A percentile compares a stretch with the other conserved stretches of the same genome.
Evolutionary conservation across 164 flowering plant species (phyloP).

Genomic region (Dillenia turbinata): DNA sequence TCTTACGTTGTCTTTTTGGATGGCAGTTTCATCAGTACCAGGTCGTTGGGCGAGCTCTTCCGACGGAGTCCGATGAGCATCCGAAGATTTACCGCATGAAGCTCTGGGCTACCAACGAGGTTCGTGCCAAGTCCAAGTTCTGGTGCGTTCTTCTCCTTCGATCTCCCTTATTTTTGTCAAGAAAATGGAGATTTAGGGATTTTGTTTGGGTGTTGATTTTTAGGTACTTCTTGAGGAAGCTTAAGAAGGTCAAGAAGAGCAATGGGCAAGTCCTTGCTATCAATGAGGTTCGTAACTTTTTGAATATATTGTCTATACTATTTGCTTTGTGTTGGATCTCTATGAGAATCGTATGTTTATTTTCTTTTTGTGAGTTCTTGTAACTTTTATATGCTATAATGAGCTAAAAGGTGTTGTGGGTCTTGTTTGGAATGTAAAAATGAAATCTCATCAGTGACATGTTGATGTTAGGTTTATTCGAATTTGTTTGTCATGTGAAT

Average conservation of each 20-base stretch:
- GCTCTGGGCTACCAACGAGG: constrained; percentile 86
- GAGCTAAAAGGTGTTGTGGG: too few species aligned
- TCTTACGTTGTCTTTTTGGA: background rate
- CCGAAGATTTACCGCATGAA: constrained; percentile 95
- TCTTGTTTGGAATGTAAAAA: too few species aligned
- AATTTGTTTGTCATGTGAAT: too few species aligned
- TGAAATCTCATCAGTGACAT: too few species aligned
- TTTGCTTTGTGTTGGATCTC: too few species aligned
- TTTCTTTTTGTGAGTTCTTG: too few species aligned
- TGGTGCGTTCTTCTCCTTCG: constrained; percentile 27
- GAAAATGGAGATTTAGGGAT: background rate
- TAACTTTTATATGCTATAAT: too few species aligned
- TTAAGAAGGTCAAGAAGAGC: constrained; percentile 90
- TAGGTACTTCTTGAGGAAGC: constrained; percentile 89
- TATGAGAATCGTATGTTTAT: too few species aligned
- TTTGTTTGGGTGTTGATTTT: background rate
- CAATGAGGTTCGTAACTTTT: constrained; percentile 48
- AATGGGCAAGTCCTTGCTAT: constrained; percentile 82
- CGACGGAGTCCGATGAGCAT: constrained; percentile 61
- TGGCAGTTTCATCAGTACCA: constrained; percentile 86
- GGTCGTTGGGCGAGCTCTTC: constrained; percentile 85
- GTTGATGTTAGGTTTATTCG: too few species aligned
- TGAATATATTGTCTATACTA: too few species aligned
- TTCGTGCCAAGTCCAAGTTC: constrained; percentile 85
- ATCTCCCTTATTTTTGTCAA: background rate